Conservation (phyloP, 1,284 basidiomycete genomes). For the Trichosporon coremiiforme region DNA sequence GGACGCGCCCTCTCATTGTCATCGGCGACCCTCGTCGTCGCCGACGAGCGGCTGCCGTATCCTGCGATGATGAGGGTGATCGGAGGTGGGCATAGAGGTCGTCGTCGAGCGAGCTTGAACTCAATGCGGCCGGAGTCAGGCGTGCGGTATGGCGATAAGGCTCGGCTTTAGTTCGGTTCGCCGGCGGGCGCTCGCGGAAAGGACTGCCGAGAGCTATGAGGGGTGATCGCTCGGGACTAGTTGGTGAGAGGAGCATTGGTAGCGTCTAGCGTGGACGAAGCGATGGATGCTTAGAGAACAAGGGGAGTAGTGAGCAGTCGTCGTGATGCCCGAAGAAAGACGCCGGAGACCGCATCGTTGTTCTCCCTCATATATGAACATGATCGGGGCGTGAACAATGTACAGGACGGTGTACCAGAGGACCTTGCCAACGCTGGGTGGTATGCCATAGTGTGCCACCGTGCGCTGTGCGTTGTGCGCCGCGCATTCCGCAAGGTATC, state of each 20-base stretch:
- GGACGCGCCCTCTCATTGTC: neutral
- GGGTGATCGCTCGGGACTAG: neutral
- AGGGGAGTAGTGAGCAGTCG: neutral
- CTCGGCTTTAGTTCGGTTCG: neutral
- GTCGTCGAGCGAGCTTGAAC: neutral
- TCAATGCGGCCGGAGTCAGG: neutral
- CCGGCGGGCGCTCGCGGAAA: neutral
- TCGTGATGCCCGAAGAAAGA: neutral
- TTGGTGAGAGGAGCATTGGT: neutral
- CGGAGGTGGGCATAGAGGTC: neutral
- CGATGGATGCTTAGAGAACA: neutral
- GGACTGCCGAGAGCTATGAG: neutral
- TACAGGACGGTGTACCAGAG: neutral
- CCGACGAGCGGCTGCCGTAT: neutral
- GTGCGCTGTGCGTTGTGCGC: neutral
- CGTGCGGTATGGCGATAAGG: neutral
- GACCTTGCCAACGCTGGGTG: neutral
- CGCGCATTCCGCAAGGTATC: neutral
- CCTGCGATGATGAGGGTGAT: neutral
- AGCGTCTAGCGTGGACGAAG: neutral
- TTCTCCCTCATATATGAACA: conserved; percentile 1
- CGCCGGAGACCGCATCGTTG: neutral
- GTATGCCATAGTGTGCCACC: too few species aligned
- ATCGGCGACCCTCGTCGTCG: neutral
- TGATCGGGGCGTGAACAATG: neutral